Conservation (phyloP, 495 filamentous ascomycete species). For the Pyrenula massariospora region DNA sequence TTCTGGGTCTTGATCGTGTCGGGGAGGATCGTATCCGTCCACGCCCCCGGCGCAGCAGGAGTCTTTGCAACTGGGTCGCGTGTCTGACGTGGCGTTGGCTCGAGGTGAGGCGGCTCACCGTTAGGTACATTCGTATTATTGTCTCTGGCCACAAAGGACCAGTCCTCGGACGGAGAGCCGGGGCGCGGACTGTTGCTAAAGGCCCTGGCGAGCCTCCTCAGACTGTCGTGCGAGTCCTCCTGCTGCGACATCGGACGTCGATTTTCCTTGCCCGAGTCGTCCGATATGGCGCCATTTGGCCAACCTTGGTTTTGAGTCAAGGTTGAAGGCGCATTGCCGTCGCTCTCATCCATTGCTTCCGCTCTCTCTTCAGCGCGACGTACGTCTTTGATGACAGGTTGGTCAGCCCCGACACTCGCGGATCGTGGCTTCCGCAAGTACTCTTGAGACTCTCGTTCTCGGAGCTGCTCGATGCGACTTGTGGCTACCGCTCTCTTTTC, state of each 20-base stretch:
- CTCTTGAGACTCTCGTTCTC: conserved; percentile 35
- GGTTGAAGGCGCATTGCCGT: too few species aligned
- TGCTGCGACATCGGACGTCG: conserved; percentile 21
- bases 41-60: conserved; percentile 31
- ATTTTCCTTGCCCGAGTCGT: conserved; percentile 15
- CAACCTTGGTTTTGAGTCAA: conserved; percentile 24
- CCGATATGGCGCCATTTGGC: conserved; percentile 2
- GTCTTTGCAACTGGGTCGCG: conserved; percentile 17
- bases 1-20: neutral
- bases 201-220: conserved; percentile 50
- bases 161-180: neutral
- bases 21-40: conserved; percentile 25
- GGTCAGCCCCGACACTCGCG: conserved; percentile 7
- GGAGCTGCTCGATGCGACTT: conserved; percentile 43
- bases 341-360: conserved; percentile 11
- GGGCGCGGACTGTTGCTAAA: conserved; percentile 10
- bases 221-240: conserved; percentile 54
- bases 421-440: conserved; percentile 15
- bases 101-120: neutral
- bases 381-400: conserved; percentile 3
- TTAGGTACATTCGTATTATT: conserved; percentile 3
- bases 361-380: conserved; percentile 3
- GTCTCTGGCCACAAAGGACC: conserved; percentile 5
- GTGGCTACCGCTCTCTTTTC: conserved; percentile 47
- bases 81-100: conserved; percentile 1